phyloP scores from a whole-genome alignment of 176 grass and related monocot species.

The Poa annua region DNA sequence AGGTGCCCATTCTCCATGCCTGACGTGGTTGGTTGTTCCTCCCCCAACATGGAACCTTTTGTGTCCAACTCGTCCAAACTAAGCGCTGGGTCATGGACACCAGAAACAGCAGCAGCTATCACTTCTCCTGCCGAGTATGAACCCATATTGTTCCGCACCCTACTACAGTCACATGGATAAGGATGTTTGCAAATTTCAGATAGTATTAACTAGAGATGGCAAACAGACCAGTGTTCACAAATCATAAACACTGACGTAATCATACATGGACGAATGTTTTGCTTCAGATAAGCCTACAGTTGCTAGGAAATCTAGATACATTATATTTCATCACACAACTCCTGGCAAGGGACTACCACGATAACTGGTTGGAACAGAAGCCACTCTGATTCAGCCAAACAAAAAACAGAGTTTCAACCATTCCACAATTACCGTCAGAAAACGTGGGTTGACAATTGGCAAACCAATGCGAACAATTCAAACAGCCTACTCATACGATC shows the following conservation, averaged over 20 bases:
- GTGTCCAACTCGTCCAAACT: conserved; percentile 48
- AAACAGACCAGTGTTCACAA: conserved; percentile 9
- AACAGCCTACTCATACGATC: not conserved
- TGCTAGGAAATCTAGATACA: not conserved
- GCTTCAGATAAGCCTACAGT: not conserved
- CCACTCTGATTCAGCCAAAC: not conserved
- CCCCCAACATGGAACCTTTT: conserved; percentile 30
- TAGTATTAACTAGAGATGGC: not conserved
- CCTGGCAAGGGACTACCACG: not conserved
- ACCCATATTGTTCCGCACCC: conserved; percentile 55
- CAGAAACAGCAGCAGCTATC: conserved; percentile 57
- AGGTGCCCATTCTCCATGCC: conserved; percentile 66
- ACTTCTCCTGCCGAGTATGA: conserved; percentile 70
- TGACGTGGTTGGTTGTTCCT: conserved; percentile 65
- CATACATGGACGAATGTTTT: not conserved
- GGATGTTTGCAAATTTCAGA: not conserved
- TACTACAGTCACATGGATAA: not conserved
- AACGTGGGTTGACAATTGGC: not conserved
- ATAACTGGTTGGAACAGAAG: not conserved
- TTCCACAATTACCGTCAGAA: not conserved
- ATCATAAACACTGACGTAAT: not conserved
- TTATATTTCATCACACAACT: not conserved
- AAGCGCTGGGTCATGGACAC: conserved; percentile 66
- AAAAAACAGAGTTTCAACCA: not conserved
- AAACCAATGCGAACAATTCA: not conserved